phyloP scores from a whole-genome alignment of 2,329 filamentous ascomycete species.

The Plenodomus tracheiphilus region DNA sequence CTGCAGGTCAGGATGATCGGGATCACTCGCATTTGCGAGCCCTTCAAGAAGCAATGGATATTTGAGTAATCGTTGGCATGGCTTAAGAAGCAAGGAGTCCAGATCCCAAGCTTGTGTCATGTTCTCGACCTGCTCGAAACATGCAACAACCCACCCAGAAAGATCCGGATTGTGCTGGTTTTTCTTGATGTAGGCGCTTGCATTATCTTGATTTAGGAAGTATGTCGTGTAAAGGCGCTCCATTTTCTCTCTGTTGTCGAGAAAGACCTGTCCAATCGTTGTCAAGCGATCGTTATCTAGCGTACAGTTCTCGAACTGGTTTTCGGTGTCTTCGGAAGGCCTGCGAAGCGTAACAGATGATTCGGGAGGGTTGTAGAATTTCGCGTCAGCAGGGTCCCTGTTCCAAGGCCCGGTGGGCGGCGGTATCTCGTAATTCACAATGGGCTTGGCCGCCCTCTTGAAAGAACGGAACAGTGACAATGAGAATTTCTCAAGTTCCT shows the following conservation, averaged over 20 bases:
- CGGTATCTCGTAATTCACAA: constrained; percentile 64
- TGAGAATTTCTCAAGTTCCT: constrained; percentile 87
- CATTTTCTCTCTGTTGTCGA: constrained; percentile 60
- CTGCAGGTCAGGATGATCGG: constrained; percentile 79
- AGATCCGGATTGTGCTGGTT: constrained; percentile 60
- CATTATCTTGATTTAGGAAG: constrained; percentile 66
- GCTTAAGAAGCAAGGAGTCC: constrained; percentile 95
- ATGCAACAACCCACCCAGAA: constrained; percentile 85
- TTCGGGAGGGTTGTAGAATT: constrained; percentile 18
- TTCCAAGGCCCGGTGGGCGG: constrained; percentile 30
- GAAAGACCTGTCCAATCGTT: constrained; percentile 62
- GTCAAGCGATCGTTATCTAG: constrained; percentile 61
- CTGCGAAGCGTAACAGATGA: constrained; percentile 19
- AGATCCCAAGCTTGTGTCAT: constrained; percentile 93
- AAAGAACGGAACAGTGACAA: constrained; percentile 75
- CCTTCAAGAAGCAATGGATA: constrained; percentile 86
- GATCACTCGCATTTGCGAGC: constrained; percentile 76
- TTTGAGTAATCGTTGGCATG: constrained; percentile 90
- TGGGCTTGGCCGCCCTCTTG: constrained; percentile 75
- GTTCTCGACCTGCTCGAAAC: constrained; percentile 88
- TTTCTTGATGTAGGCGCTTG: constrained; percentile 64
- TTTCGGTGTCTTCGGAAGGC: constrained; percentile 24
- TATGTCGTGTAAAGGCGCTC: constrained; percentile 68
- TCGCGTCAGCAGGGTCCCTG: constrained; percentile 25
- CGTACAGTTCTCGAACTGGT: constrained; percentile 37